phyloP scores from a whole-genome alignment of 495 filamentous ascomycete genomes.

The Friedmanniomyces endolithicus region DNA sequence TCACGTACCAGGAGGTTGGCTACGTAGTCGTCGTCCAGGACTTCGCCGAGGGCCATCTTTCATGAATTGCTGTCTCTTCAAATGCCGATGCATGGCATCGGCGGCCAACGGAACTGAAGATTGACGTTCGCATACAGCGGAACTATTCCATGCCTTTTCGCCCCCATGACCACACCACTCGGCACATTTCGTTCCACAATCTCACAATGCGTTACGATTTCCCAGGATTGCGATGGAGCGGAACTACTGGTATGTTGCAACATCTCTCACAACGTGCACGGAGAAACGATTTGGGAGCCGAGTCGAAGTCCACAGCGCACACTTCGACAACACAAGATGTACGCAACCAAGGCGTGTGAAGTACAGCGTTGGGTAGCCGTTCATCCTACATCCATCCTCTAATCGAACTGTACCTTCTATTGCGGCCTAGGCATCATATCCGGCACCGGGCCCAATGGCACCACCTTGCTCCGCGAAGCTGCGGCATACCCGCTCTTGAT shows the following conservation, averaged over 20 bases:
- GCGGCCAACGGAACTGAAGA: neutral
- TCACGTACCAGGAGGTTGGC: conserved; percentile 10
- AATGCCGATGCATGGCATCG: neutral
- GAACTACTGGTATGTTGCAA: no score
- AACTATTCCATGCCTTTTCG: neutral
- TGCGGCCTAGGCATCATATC: conserved; percentile 36
- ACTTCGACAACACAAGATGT: no score
- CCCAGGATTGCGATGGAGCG: no score
- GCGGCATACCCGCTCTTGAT: conserved; percentile 25
- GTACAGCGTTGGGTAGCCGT: no score
- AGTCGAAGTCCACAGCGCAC: no score
- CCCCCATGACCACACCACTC: no score
- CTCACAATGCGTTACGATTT: no score
- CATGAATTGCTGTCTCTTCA: neutral
- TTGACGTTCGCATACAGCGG: neutral
- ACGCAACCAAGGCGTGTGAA: no score
- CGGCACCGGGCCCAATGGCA: conserved; percentile 53
- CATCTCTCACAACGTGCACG: no score
- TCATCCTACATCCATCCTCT: neutral
- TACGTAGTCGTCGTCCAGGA: conserved; percentile 13
- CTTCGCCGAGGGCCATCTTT: conserved; percentile 5
- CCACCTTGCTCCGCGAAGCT: conserved; percentile 34
- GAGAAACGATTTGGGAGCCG: no score
- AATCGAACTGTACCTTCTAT: neutral
- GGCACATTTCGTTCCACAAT: no score